Evolutionary conservation across 2,329 filamentous ascomycete genomes (phyloP).

Genomic region (Moelleriella libera): DNA sequence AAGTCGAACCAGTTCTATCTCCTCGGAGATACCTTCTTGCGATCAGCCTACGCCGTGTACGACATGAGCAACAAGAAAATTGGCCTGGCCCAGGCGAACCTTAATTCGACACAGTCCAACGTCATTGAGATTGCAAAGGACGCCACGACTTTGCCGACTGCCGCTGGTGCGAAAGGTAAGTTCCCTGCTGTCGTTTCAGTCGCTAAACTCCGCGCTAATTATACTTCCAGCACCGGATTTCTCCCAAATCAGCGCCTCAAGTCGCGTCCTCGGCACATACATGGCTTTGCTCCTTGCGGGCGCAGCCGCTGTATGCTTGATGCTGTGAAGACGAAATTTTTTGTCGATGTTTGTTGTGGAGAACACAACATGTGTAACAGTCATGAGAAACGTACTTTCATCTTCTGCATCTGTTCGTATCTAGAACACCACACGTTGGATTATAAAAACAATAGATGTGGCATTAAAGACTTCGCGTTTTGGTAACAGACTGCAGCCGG

Average conservation of each 20-base stretch:
- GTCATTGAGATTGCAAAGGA: constrained; percentile 21
- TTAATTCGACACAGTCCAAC: constrained; percentile 27
- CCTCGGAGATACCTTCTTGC: constrained; percentile 43
- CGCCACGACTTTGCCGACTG: neutral
- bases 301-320: neutral
- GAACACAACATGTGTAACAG: no score
- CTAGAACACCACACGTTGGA: no score
- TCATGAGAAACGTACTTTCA: no score
- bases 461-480: no score
- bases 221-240: neutral
- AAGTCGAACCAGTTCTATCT: constrained; percentile 21
- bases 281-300: neutral
- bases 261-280: neutral
- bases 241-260: neutral
- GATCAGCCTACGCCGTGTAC: constrained; percentile 43
- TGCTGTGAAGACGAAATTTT: neutral
- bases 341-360: no score
- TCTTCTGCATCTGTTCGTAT: no score
- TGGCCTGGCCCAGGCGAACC: constrained; percentile 36
- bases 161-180: neutral
- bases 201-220: neutral
- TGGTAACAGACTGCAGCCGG: no score
- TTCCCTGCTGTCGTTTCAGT: neutral
- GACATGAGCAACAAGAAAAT: constrained; percentile 36
- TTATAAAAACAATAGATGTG: no score